Evolutionary conservation across 2,329 filamentous ascomycete genomes (phyloP), one percentile per base, ranked within the genome.

Genomic region (Allantophomopsis cytisporea): DNA sequence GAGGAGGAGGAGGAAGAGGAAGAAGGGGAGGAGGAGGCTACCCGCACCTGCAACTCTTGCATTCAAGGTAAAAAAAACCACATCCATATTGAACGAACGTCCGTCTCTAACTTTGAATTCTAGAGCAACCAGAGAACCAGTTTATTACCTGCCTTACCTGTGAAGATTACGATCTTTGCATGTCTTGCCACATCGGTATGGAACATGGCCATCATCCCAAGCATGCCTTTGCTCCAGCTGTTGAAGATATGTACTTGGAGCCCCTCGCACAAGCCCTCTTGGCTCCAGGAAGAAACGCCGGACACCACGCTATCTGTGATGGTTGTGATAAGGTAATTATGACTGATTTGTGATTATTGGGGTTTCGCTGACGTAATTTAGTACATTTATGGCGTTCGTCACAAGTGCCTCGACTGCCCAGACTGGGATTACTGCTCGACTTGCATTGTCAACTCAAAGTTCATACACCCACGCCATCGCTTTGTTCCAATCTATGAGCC

Each of bases 341-440:
- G 8, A 44, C 52, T 51, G 18, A 20, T 33, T 10, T 15, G 12
- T 37, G 18, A 15, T 34, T 35, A 14, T 34, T 15, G 15, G 14
- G 36, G 16, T 17, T 20, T 42, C n/a, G 34, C 14, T 36, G 11
- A 42, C 13, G 20, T 39, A 17, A 17, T 36, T 30, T 45, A 79
- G 70, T 78, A 76, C 58, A 91, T 98, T 53, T 69, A 72, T 50
- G 93, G 91, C 50, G 71, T 94, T 41, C 89, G 91, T 50, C 82
- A 96, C 73, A 98, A 98, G 71, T 98, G 91, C 60, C 69, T 96
- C 47, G 80, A 86, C 57, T 98, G 91, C 66, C 91, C 93, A 34
- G 91, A 98, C 60, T 98, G 86, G 83, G 91, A 98, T 55, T 96
- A 84, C 64, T 98, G 91, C 67, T 70, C 72, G 17, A 66, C 74